These are phyloP conservation scores for Phragmites australis DNA, from an alignment of 176 grass and related monocot species.

Conservation along the genomic window DNA sequence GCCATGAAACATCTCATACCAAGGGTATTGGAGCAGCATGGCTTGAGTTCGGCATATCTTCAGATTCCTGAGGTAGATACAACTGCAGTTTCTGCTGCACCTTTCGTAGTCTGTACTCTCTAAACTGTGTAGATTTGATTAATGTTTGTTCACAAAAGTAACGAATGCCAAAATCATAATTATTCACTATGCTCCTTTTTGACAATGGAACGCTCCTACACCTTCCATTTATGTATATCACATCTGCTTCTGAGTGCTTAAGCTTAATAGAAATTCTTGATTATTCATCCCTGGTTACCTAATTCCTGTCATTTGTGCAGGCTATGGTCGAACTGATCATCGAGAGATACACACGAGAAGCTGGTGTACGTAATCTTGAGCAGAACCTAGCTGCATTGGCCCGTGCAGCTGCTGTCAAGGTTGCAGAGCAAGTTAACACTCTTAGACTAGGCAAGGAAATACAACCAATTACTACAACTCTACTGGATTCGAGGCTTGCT, in stretches of 20 bases:
- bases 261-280: conserved; percentile 4
- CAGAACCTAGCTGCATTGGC: conserved; percentile 81
- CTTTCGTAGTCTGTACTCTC: background rate
- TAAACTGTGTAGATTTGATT: conserved; percentile 3
- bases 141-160: background rate
- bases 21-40: conserved; percentile 93
- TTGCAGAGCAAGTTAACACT: conserved; percentile 73
- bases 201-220: background rate
- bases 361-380: conserved; percentile 90
- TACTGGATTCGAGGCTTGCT: conserved; percentile 70
- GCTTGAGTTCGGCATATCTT: conserved; percentile 79
- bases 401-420: conserved; percentile 86
- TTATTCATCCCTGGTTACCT: conserved; percentile 2
- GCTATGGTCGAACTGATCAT: conserved; percentile 87
- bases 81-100: conserved; percentile 19
- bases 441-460: conserved; percentile 71
- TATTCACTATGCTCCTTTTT: background rate
- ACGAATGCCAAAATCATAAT: conserved; percentile 12
- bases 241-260: background rate
- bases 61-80: conserved; percentile 86
- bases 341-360: conserved; percentile 94
- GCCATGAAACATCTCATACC: conserved; percentile 98
- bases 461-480: conserved; percentile 65
- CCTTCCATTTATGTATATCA: background rate
- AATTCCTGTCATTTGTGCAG: conserved; percentile 35